Evolutionary conservation across 2,329 filamentous ascomycete species (phyloP), one percentile per base, ranked within the genome.

Genomic region (Chaetomium sp.): DNA sequence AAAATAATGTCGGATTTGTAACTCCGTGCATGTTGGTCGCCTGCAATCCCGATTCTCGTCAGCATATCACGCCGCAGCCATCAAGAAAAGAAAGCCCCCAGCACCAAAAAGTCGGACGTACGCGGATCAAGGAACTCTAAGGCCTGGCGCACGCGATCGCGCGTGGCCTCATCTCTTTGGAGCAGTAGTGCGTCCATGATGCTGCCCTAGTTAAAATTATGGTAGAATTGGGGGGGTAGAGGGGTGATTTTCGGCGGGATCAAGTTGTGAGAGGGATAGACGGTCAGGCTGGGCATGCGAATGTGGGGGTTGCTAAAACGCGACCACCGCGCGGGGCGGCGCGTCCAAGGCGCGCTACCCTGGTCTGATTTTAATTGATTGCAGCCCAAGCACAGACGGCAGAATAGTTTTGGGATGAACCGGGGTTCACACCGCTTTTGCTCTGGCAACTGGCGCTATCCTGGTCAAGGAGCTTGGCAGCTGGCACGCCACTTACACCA

Each of bases 101-200:
- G 52, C 19, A 57, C 43, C 11, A 34, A 33, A 51, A 52, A 38
- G 10, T 10, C 2, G 14, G 12, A 41, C 86, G 67, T 81, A 96
- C 91, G 86, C 59, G 92, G 92, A 76, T 96, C 92, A 44, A 97
- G 83, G 68, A 97, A 96, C 71, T 96, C 91, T 66, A 87, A 82
- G n/a, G 90, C 91, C 61, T 87, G 84, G 66, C 90, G 87, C 70
- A 96, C 84, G 66, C 91, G 89, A 75, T 95, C 86, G 65, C 84
- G 82, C 65, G 87, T 85, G 62, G 87, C 89, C 72, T 94, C 89
- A 79, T 96, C 91, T 72, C 87, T 52, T 10, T 55, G 84, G 66
- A 95, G 82, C 75, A 87, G 84, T 64, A 83, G 76, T 58, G 78
- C 80, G 64, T 91, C 87, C 88, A 94, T 91, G 61, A 58, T 73